Evolutionary conservation across 306 rosid genomes (phyloP), one percentile per base, ranked within the genome.

Genomic region (Medicago lupulina): DNA sequence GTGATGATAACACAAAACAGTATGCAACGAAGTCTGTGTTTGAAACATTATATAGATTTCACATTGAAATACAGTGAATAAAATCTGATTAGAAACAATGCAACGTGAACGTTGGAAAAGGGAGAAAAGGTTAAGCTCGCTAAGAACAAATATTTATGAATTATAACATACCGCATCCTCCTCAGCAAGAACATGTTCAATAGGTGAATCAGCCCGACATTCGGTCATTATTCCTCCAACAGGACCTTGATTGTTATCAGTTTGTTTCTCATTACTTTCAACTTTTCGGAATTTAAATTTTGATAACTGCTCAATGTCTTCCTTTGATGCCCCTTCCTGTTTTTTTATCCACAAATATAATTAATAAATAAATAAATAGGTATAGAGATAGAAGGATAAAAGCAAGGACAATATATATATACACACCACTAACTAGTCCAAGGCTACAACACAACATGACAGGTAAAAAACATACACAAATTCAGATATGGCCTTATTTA

Each of bases 251-350:
- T 44, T 76, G 64, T 82, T 88, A 8, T 83, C 70, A 5, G 79
- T 76, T 58, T 76, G 81, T 79, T 92, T 94, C 82, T 87, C 96
- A 50, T 68, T 73, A 66, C 62, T 72, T 12, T 74, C 86, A 61
- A 80, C 53, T 85, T 75, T 85, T 67, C 81, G 81, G 85, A 92
- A 94, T 76, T 92, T 91, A 83, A 87, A 94, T 81, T 87, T 94
- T 38, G 95, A 41, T 79, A 94, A 67, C 77, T 92, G 93, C 36
- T 94, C 98, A 76, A 92, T 82, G 67, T 94, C 98, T 84, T 94
- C 97, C 85, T 90, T 92, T 70, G 98, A 86, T 79, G 98, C 97
- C 9, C 98, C 98, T 84, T 94, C 98, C 98, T 94, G 90, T 60
- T 72, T 81, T 71, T 84, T 80, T 41, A 57, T 67, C 60, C 75